Evolutionary conservation across 768 basidiomycete genomes (phyloP).

Genomic region (Saitozyma sp.): DNA sequence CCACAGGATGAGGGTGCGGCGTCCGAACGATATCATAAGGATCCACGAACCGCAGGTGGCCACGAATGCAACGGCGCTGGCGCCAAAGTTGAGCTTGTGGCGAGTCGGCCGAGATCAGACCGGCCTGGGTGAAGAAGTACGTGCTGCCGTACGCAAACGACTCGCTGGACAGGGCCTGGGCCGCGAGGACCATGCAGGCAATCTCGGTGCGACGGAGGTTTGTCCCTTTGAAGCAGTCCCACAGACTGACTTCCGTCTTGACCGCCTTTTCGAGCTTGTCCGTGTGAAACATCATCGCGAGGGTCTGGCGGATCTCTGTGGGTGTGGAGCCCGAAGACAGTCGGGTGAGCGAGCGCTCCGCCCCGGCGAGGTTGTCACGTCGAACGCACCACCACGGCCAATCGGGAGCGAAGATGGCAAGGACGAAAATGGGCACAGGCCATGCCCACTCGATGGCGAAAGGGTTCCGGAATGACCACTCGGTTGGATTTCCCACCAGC

Average conservation of each 20-base stretch:
- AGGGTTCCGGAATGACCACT: slow-evolving; percentile 23
- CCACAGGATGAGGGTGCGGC: slow-evolving; percentile 8
- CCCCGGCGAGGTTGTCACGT: slow-evolving; percentile 28
- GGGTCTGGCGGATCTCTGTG: slow-evolving; percentile 4
- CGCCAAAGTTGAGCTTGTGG: slow-evolving; percentile 8
- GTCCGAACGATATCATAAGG: slow-evolving; percentile 9
- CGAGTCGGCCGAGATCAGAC: slow-evolving; percentile 7
- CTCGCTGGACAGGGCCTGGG: slow-evolving; percentile 1
- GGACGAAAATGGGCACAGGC: slow-evolving; percentile 16
- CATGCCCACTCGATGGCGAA: slow-evolving; percentile 28
- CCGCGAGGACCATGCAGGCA: slow-evolving; percentile 8
- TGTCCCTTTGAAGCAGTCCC: slow-evolving; percentile 29
- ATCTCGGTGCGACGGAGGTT: slow-evolving; percentile 36
- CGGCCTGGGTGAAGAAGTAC: slow-evolving; percentile 23
- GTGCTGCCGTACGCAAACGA: slow-evolving; percentile 11
- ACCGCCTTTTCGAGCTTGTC: slow-evolving; percentile 7
- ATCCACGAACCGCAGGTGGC: slow-evolving; percentile 5
- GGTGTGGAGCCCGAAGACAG: background rate
- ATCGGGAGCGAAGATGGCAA: slow-evolving; percentile 17
- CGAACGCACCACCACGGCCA: slow-evolving; percentile 50
- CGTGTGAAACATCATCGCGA: slow-evolving; percentile 8
- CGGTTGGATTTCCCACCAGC: slow-evolving; percentile 13
- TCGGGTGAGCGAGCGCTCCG: background rate
- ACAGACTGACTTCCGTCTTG: background rate
- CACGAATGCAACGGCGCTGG: slow-evolving; percentile 7